Conservation (phyloP, 805 yeast species). For the Metschnikowia orientalis region DNA sequence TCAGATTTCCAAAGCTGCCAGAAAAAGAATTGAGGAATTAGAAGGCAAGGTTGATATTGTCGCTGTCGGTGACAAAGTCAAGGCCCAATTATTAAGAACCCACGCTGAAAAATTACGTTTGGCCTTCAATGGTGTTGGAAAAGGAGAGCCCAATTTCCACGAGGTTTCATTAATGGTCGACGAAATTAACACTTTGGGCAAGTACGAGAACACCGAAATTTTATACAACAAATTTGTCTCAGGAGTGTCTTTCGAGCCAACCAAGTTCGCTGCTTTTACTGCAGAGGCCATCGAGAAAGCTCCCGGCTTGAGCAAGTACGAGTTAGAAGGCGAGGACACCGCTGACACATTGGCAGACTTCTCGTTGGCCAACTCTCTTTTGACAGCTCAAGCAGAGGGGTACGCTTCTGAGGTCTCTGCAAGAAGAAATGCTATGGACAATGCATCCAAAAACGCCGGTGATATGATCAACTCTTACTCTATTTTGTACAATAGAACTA, state of each 20-base stretch:
- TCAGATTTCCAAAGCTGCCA: slow-evolving; percentile 85
- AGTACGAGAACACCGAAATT: slow-evolving; percentile 74
- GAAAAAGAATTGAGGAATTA: slow-evolving; percentile 56
- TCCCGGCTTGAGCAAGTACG: slow-evolving; percentile 80
- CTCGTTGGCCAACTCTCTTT: slow-evolving; percentile 83
- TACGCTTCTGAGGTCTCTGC: slow-evolving; percentile 97
- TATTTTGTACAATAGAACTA: slow-evolving; percentile 89
- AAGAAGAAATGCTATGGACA: slow-evolving; percentile 99
- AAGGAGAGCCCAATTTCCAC: slow-evolving; percentile 89
- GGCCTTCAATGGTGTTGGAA: slow-evolving; percentile 88
- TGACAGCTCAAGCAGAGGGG: slow-evolving; percentile 94
- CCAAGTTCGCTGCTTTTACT: slow-evolving; percentile 60
- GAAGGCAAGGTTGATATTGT: slow-evolving; percentile 71
- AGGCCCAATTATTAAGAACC: slow-evolving; percentile 83
- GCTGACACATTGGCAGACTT: slow-evolving; percentile 78
- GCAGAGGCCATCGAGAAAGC: slow-evolving; percentile 73
- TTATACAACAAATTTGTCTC: slow-evolving; percentile 83
- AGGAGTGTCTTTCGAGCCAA: slow-evolving; percentile 88
- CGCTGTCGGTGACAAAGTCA: slow-evolving; percentile 91
- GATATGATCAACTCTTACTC: slow-evolving; percentile 97
- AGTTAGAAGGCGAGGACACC: slow-evolving; percentile 61
- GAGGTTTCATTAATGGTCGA: slow-evolving; percentile 89
- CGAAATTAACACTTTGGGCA: slow-evolving; percentile 64
- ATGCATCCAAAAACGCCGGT: slow-evolving; percentile 99
- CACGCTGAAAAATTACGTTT: slow-evolving; percentile 63